Conservation (phyloP, 1,284 basidiomycete genomes). For the Irpex sp. region DNA sequence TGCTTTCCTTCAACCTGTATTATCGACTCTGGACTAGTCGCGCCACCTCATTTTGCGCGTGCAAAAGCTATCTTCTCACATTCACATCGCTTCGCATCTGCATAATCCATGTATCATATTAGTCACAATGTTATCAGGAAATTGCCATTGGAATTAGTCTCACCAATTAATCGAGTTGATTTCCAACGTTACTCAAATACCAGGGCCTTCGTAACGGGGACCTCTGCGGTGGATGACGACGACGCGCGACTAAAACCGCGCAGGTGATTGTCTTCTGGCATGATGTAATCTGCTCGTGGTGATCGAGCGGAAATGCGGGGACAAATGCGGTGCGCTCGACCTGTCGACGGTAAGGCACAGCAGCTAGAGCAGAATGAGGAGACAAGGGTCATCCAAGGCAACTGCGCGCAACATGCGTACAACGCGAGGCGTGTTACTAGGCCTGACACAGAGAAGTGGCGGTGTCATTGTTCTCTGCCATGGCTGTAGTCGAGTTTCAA, state of each 20-base stretch:
- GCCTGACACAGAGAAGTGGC: not conserved
- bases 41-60: conserved; percentile 1
- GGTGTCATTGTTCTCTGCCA: not conserved
- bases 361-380: not conserved
- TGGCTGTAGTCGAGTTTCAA: not conserved
- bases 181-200: too few species aligned
- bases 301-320: not conserved
- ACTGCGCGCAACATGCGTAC: not conserved
- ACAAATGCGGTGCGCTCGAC: not conserved
- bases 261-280: not conserved
- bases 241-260: not conserved
- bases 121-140: conserved; percentile 15
- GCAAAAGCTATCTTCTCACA: not conserved
- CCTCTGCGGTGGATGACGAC: not conserved
- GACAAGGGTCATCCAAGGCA: not conserved
- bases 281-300: not conserved
- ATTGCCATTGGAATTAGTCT: not conserved
- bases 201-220: too few species aligned
- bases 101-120: conserved; percentile 16
- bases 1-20: not conserved
- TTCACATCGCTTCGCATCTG: conserved; percentile 8
- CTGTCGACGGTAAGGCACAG: not conserved
- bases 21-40: not conserved
- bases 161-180: not conserved
- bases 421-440: not conserved